Evolutionary conservation across 306 rosid species (phyloP), one percentile per base, ranked within the genome.

Genomic region (Prunus fruticosa): DNA sequence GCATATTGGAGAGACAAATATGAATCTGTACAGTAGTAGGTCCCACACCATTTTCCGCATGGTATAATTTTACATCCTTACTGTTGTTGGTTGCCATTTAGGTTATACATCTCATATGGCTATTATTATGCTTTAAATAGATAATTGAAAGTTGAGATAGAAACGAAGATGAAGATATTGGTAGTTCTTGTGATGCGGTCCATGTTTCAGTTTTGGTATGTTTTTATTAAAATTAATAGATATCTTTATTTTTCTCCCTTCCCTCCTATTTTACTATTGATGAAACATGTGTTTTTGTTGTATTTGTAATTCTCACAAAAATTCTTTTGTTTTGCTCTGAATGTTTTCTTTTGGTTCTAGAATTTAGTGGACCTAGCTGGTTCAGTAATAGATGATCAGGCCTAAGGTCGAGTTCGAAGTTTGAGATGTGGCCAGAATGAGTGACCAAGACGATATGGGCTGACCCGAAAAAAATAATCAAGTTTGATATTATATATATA

Each of bases 301-400:
- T 22, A 49, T 45, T 27, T 66, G 13, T 2, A 19, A 58, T 11
- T 43, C 41, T 15, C 49, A 65, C 79, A 64, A 51, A 53, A 4
- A 19, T 66, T 4, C 5, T 11, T 77, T 67, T 54, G 9, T 72
- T 63, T 54, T 58, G 14, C 25, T 13, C 19, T 69, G 18, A 41
- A 76, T 64, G 46, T 78, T 46, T 34, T 69, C 56, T 81, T 74
- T 75, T 72, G 62, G 56, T 68, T 86, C 49, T 74, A 95, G 98
- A 95, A 95, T 84, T 88, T 95, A 75, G 98, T 95, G 77, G 98
- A 95, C 82, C 97, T 95, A 85, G 98, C 98, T 79, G 98, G 98
- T 87, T 95, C 98, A 64, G 98, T 30, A 4, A 30, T 30, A 30
- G 4, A 30, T 30, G 32, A 30, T 30, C 4, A 3, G 4, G 32